Evolutionary conservation across 1,284 basidiomycete genomes (phyloP), one percentile per base, ranked within the genome.

Genomic region (Caloboletus firmus): DNA sequence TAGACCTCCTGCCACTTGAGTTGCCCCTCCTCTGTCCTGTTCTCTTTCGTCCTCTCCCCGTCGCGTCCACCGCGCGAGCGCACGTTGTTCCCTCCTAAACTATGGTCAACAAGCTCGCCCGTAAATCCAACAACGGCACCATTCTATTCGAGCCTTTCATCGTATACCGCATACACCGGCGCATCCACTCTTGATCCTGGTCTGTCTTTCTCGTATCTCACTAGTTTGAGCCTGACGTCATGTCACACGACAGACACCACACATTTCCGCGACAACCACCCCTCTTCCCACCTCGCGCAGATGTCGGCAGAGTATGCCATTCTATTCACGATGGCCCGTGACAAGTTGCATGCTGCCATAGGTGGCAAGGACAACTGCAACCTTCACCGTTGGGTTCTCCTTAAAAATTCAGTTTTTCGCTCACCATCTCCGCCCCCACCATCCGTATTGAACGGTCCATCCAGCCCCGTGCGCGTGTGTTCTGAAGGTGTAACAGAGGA

Each of bases 61-160:
- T 54, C 58, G 67, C 55, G 56, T 52, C 40, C 45, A 42, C 49
- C 28, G 51, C 61, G 67, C 69, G 72, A 68, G 69, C 72, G 67
- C 70, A 72, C 74, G 74, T 74, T 61, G 65, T 63, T 65, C 65
- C 59, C 63, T 62, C 70, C 74, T 70, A 78, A 78, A 88, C 78
- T 78, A 90, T 90, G 87, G 85, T 89, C 78, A 84, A 88, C 78
- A 87, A 84, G 83, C 81, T 83, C 70, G 76, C 82, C 69, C 87
- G 85, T 65, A 84, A 78, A 74, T 85, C 85, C 70, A 87, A 83
- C 79, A 85, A 88, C 86, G 87, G 88, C 77, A 85, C 87, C 72
- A 80, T 89, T 59, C 82, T 90, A 68, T 91, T 91, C 72, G 88
- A 89, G 77, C 88, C 88, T 59, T 84, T 86, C 75, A 85, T 89